A percentile compares a stretch with the other conserved stretches of the same genome.
Conservation (phyloP, 2,329 filamentous ascomycete genomes). For the Lasiodiplodia citricola region DNA sequence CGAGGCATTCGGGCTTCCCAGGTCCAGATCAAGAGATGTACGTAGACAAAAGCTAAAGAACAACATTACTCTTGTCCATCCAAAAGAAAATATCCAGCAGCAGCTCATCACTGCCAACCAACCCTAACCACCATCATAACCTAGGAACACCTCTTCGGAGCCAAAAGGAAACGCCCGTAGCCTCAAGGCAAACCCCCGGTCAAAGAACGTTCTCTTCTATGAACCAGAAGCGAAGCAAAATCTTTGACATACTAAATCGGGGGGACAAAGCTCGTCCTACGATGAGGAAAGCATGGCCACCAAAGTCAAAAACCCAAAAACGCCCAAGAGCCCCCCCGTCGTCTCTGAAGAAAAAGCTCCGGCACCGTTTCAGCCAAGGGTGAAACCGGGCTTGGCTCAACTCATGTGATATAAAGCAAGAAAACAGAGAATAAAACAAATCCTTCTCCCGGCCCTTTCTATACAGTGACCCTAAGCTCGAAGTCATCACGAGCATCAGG, state of each 20-base stretch:
- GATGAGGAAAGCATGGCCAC: not conserved
- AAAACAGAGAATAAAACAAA: slow-evolving; percentile 12
- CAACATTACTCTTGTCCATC: not conserved
- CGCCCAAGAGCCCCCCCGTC: not conserved
- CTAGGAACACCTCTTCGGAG: not conserved
- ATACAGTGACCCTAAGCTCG: slow-evolving; percentile 18
- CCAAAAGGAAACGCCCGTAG: not conserved
- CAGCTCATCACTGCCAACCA: not conserved
- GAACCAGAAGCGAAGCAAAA: not conserved
- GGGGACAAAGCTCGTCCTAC: not conserved
- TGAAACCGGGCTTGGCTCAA: not conserved
- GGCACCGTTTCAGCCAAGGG: not conserved
- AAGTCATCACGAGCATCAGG: slow-evolving; percentile 12
- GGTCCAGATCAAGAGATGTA: not conserved
- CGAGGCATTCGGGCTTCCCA: not conserved
- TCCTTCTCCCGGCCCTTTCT: not conserved
- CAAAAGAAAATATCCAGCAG: not conserved
- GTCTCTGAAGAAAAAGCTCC: not conserved
- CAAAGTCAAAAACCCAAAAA: not conserved
- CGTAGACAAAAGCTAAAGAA: not conserved
- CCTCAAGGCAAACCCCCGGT: not conserved
- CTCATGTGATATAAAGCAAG: slow-evolving; percentile 10
- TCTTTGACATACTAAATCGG: not conserved
- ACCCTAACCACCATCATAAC: not conserved
- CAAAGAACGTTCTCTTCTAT: not conserved